Base-by-base conservation (phyloP, 345 rosid species). In the Balakata baccata region DNA sequence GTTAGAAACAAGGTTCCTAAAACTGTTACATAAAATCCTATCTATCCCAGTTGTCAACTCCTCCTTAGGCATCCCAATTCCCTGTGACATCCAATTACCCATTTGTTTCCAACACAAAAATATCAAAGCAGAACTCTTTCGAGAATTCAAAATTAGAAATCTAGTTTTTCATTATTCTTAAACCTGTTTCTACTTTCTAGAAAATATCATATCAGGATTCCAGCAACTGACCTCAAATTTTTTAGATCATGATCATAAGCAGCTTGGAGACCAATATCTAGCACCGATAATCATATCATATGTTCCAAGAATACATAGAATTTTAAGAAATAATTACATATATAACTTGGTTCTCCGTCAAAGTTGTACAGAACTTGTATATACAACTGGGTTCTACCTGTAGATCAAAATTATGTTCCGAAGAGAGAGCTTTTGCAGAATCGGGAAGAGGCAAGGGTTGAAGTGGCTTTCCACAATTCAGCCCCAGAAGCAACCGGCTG, bases 401-500 rank as follows among this genome's bases (percentile, higher is more conserved):
- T 62, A 95, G 87, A 73, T 92, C 99, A 68, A 95, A 95, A 75
- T 83, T 84, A 81, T 89, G 86, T 51, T 80, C 47, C n/a, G 80
- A 82, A 70, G 94, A 85, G 59, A 87, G 77, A 74, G 86, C 65
- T 75, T 84, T 84, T 3, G 84, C 89, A 71, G 89, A 81, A 16
- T 86, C 91, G 2, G 89, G 84, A 5, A 88, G 78, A 75, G 70
- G 73, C 72, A 92, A 62, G 46, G 23, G 68, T 70, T 84, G 84
- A 68, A 92, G 88, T 1, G 88, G 29, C 72, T 43, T 85, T 39
- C 96, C 99, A 77, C 94, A 87, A 83, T 92, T 92, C 59, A 92
- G 74, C 34, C 99, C 98, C 7, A 82, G 74, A 54, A 95, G 87
- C 85, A 95, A 70, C 61, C 94, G 86, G 76, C 87, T 87, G 56